A percentile compares a stretch with the other conserved stretches of the same genome.
Conservation (phyloP, 345 rosid species). For the Clarkia xantiana region DNA sequence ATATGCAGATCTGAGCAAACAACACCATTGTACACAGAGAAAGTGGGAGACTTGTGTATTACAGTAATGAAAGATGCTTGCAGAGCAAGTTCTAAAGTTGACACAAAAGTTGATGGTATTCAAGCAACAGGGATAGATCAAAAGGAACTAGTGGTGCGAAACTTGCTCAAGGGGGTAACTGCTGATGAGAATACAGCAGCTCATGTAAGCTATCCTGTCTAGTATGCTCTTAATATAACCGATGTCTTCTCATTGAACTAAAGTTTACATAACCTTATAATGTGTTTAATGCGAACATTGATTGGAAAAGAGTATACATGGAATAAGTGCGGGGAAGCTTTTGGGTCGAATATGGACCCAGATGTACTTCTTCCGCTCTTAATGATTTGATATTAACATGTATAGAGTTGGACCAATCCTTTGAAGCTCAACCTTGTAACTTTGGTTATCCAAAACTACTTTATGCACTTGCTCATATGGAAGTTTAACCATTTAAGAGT, state of each 20-base stretch:
- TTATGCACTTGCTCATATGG: too few relatives aligned
- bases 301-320: too few relatives aligned
- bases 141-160: conserved; percentile 51
- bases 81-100: conserved; percentile 66
- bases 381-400: too few relatives aligned
- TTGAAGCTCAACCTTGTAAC: too few relatives aligned
- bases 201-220: conserved; percentile 43
- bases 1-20: conserved; percentile 12
- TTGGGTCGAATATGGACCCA: too few relatives aligned
- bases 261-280: too few relatives aligned
- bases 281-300: too few relatives aligned
- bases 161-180: conserved; percentile 89
- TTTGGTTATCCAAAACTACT: too few relatives aligned
- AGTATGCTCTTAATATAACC: conserved; percentile 10
- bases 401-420: too few relatives aligned
- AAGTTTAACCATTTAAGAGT: too few relatives aligned
- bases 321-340: too few relatives aligned
- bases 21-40: conserved; percentile 35
- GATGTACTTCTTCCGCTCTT: too few relatives aligned
- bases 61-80: conserved; percentile 45
- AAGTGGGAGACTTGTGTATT: conserved; percentile 61
- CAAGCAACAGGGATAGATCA: conserved; percentile 50
- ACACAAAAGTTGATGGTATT: conserved; percentile 84
- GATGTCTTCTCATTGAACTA: not conserved
- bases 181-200: conserved; percentile 97